phyloP scores from a whole-genome alignment of 2,329 filamentous ascomycete genomes.

The Trichophyton simii region DNA sequence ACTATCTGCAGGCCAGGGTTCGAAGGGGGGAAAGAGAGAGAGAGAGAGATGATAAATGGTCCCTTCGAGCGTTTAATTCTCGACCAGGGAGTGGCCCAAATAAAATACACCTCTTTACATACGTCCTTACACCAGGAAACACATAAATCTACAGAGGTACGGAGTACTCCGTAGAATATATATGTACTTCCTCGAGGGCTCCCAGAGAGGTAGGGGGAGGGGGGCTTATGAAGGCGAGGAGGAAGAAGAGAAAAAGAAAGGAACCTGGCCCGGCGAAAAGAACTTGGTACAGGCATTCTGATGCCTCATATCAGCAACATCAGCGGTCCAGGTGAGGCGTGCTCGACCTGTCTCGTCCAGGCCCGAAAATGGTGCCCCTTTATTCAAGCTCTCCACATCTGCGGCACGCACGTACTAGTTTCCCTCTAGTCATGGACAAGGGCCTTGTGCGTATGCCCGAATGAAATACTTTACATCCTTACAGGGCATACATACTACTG shows the following conservation, averaged over 20 bases:
- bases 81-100: background rate
- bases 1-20: background rate
- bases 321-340: slow-evolving; percentile 9
- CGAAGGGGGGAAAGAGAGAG: background rate
- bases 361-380: background rate
- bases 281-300: background rate
- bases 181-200: background rate
- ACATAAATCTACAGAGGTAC: background rate
- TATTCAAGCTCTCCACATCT: background rate
- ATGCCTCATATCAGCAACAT: slow-evolving; percentile 6
- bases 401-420: background rate
- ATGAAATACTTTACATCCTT: too few species aligned
- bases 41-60: background rate
- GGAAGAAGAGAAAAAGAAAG: background rate
- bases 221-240: background rate
- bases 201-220: background rate
- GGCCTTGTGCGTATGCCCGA: background rate
- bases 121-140: background rate
- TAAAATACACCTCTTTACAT: background rate
- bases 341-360: slow-evolving; percentile 4
- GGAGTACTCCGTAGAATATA: background rate
- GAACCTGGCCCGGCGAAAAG: background rate
- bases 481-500: too few species aligned
- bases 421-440: background rate
- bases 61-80: background rate